Percentiles rank a stretch among this genome's conserved stretches.
These are phyloP conservation scores for Casuarina glauca DNA, from an alignment of 306 rosid genomes.

Conservation along the genomic window DNA sequence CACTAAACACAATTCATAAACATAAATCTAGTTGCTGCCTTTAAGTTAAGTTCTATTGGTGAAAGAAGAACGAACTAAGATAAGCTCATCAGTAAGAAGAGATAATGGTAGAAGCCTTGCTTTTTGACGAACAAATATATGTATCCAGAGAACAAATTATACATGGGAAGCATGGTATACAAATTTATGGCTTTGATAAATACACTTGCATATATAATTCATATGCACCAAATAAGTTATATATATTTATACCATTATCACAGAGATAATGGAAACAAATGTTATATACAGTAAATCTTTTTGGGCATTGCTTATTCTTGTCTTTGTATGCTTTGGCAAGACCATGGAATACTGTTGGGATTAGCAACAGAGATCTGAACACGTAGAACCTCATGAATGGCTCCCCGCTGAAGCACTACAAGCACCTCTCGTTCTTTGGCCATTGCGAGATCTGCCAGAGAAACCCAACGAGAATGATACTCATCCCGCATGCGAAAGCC, in stretches of 20 bases:
- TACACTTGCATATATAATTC: background rate
- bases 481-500: conserved; percentile 85
- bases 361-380: conserved; percentile 60
- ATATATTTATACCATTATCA: background rate
- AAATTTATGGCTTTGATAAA: background rate
- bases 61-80: background rate
- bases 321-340: conserved; percentile 19
- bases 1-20: background rate
- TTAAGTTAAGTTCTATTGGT: background rate
- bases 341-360: conserved; percentile 31
- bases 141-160: background rate
- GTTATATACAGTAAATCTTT: background rate
- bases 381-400: conserved; percentile 71
- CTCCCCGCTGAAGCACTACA: conserved; percentile 75
- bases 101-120: background rate
- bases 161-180: background rate
- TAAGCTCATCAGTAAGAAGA: background rate
- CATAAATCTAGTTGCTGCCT: background rate
- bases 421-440: conserved; percentile 52
- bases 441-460: conserved; percentile 45
- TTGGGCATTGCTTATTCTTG: background rate
- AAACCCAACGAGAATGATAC: conserved; percentile 42
- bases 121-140: background rate
- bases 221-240: background rate
- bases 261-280: background rate